Evolutionary conservation across 140 eudicot genomes (phyloP).

Genomic region (Flaveria floridana): DNA sequence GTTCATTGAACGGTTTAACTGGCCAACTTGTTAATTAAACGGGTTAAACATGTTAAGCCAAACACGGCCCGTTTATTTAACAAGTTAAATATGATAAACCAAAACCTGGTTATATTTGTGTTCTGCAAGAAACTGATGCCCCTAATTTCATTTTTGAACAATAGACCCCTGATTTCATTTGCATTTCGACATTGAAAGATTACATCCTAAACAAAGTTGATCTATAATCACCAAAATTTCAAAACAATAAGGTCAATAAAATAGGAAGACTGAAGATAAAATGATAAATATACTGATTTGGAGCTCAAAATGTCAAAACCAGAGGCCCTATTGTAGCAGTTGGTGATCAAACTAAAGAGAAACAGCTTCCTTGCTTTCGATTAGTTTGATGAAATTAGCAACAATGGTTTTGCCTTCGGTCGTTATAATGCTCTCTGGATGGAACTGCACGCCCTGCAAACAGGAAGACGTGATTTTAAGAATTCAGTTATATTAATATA

Average conservation of each 20-base stretch:
- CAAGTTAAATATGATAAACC: too few relatives aligned
- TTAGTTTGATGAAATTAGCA: constrained; percentile 60
- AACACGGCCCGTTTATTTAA: too few relatives aligned
- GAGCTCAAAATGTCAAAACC: constrained; percentile 8
- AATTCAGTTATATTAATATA: not conserved
- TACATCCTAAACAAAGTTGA: not conserved
- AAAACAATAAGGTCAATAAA: constrained; percentile 8
- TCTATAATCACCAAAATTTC: not conserved
- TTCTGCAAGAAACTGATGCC: too few relatives aligned
- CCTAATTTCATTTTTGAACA: too few relatives aligned
- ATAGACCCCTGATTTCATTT: not conserved
- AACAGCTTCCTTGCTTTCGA: constrained; percentile 65
- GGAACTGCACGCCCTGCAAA: constrained; percentile 95
- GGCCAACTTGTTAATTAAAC: too few relatives aligned
- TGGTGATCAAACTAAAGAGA: constrained; percentile 17
- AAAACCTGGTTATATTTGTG: too few relatives aligned
- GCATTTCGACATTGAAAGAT: not conserved
- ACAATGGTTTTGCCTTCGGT: constrained; percentile 75
- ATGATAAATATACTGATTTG: not conserved
- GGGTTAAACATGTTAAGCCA: too few relatives aligned
- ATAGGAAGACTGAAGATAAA: not conserved
- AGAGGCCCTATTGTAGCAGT: constrained; percentile 2
- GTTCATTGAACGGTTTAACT: too few relatives aligned
- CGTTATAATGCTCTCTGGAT: constrained; percentile 93
- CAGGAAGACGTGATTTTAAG: not conserved